Base-by-base conservation (phyloP, 78 protist genomes). In the Creolimax fragrantissima region DNA sequence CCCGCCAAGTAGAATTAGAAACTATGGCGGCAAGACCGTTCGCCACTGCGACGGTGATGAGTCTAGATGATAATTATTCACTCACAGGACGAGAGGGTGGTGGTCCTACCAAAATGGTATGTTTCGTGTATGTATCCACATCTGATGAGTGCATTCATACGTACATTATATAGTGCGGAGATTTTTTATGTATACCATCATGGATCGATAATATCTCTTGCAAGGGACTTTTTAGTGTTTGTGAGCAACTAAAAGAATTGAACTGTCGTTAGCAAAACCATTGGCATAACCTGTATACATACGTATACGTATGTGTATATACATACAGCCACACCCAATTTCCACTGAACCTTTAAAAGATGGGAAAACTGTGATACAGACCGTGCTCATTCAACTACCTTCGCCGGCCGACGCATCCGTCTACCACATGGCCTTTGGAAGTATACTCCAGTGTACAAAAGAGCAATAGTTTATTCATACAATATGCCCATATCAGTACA, bases 1-100 rank as follows among this genome's bases (percentile, higher is more conserved):
- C 86, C 41, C 86, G 86, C 6, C 86, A 83, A 41, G 42, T 35
- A 5, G 86, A 83, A 24, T 41, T 83, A 83, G 42, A 83, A 24
- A 83, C 86, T 5, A 83, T 83, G 86, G 86, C 86, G 6, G 86
- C 86, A 5, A 6, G 86, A 83, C 86, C 86, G 41, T 83, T 83
- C 35, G 86, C 86, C 39, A 58, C 1, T 58, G 74, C 74, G 39
- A 58, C 11, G 24, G 39, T 58, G 39, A 58, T 32, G 39, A 58
- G 74, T 24, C 11, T 58, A 0, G 24, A 17, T 24, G 74, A 58
- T 24, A 58, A 58, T 24, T 58, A 58, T 24, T 58, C 74, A 24
- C 74, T 58, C 39, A 58, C 74, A 32, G 11, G 74, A 0, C 74
- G 74, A 24, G 39, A 17, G 11, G 74, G 39, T 58, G 74, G 74